Evolutionary conservation across 345 rosid genomes (phyloP), one percentile per base, ranked within the genome.

Genomic region (Arabidopsis suecica): DNA sequence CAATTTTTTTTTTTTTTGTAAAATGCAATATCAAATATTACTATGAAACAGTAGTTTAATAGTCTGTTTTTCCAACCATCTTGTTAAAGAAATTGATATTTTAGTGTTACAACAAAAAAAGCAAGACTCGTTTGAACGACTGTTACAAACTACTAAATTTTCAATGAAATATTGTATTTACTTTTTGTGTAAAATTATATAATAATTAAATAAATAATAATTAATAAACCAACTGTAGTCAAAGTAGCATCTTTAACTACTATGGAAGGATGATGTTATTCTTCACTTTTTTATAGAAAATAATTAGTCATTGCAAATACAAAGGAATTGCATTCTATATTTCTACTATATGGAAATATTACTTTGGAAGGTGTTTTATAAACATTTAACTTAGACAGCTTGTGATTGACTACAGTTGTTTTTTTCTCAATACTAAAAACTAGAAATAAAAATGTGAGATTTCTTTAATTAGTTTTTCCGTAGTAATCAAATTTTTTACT

Each of bases 211-310:
- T 71, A 36, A 56, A 25, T 22, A 57, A 28, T 23, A 68, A 23
- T 34, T 61, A 42, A 22, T 18, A 61, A 76, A 54, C 50, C 47
- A 44, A 36, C 34, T 76, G 18, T 16, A 54, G 75, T 69, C 79
- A 75, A 61, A 67, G 20, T 38, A 9, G 25, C 13, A 58, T 67
- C 2, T 68, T 68, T 61, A 61, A 50, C 38, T 50, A 6, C 25
- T 61, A 61, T 61, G 50, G 64, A 76, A 61, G 51, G 68, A 68
- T 66, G 47, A 68, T 61, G 63, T 68, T 76, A 70, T 47, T 70
- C 71, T 77, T 70, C 37, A 70, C 54, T 64, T 47, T 44, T 45
- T 44, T 54, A 25, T 57, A 63, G 44, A 45, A 68, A 63, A 28
- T 44, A 61, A 8, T 23, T 16, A 53, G 28, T 37, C 23, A 45